Conservation (phyloP, 129 eudicot genomes). For the Dittrichia graveolens region DNA sequence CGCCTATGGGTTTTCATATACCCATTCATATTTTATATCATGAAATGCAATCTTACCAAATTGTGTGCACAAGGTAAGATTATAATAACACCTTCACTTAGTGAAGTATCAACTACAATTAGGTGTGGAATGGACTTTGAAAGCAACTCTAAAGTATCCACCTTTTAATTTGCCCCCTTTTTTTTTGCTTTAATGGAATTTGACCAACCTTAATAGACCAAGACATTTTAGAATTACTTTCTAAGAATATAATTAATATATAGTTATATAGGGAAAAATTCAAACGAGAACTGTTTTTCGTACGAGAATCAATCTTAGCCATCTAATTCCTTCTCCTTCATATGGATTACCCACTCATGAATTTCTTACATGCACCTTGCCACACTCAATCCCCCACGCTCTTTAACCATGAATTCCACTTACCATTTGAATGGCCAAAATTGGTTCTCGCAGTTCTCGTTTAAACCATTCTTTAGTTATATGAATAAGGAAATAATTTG, state of each 20-base stretch:
- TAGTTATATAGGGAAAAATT: no score
- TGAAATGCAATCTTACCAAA: slow-evolving; percentile 19
- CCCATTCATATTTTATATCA: neutral
- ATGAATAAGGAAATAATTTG: no score
- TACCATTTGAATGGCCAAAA: no score
- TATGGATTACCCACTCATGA: no score
- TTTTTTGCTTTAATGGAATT: slow-evolving; percentile 13
- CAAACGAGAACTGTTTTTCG: no score
- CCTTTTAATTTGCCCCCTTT: slow-evolving; percentile 9
- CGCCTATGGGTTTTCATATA: neutral
- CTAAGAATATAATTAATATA: neutral
- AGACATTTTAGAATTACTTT: neutral
- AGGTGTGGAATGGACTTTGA: slow-evolving; percentile 22
- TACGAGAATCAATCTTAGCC: no score
- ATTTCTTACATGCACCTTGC: no score
- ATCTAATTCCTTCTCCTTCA: no score
- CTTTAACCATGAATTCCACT: no score
- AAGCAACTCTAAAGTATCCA: slow-evolving; percentile 9
- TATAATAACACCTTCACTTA: neutral
- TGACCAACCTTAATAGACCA: slow-evolving; percentile 23
- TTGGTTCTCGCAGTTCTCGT: no score
- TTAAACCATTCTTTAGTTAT: no score
- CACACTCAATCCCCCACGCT: no score
- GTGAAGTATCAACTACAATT: slow-evolving; percentile 30
- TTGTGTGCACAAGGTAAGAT: neutral